Conservation (phyloP, 208 protist species). For the Acanthamoeba rhysodes region DNA sequence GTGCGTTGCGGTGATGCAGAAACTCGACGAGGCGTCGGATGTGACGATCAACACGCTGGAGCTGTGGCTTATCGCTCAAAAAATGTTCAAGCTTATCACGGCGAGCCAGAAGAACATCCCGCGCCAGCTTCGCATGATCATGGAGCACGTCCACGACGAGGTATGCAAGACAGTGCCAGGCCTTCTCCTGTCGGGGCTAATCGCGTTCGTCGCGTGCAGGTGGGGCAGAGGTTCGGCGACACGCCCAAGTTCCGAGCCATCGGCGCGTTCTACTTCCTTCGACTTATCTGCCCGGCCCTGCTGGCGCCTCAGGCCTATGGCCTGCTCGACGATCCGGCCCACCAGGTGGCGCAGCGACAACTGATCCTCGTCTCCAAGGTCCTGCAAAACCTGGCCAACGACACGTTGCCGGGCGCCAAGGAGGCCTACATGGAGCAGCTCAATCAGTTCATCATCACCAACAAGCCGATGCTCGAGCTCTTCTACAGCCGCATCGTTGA, state of each 20-base stretch:
- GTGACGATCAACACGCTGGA: slow-evolving; percentile 58
- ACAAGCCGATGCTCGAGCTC: slow-evolving; percentile 24
- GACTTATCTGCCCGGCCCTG: slow-evolving; percentile 14
- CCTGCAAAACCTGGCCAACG: slow-evolving; percentile 73
- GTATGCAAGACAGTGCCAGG: neutral
- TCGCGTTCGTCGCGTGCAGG: neutral
- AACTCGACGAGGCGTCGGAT: neutral
- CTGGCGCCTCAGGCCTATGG: slow-evolving; percentile 52
- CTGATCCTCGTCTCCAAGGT: slow-evolving; percentile 66
- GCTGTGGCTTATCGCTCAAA: slow-evolving; percentile 59
- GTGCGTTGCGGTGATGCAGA: neutral
- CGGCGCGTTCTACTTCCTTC: slow-evolving; percentile 41
- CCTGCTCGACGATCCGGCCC: slow-evolving; percentile 13
- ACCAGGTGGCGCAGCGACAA: slow-evolving; percentile 55
- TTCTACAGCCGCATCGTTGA: slow-evolving; percentile 41
- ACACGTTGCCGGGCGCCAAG: slow-evolving; percentile 35
- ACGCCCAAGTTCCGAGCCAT: neutral
- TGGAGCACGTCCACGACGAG: slow-evolving; percentile 29
- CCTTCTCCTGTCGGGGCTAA: neutral
- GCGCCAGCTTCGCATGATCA: neutral
- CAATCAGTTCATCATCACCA: slow-evolving; percentile 52
- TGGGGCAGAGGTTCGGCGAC: neutral
- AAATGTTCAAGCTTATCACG: slow-evolving; percentile 51
- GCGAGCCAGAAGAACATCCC: neutral
- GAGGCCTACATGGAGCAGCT: slow-evolving; percentile 68